These are phyloP conservation scores for Ophidiomyces ophidiicola DNA, from an alignment of 2,329 filamentous ascomycete genomes.

Conservation along the genomic window DNA sequence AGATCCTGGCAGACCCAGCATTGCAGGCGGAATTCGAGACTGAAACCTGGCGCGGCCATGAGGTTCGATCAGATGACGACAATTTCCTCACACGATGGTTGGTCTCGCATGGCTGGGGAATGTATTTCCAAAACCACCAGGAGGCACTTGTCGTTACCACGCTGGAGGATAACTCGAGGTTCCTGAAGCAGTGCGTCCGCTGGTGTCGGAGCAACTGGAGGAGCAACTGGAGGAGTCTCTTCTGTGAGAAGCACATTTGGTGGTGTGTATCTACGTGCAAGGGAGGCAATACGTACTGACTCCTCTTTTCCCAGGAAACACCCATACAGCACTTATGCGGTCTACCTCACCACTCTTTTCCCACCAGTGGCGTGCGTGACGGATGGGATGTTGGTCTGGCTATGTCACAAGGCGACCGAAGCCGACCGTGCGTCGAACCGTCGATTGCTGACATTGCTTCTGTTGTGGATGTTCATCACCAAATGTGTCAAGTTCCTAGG, in stretches of 20 bases:
- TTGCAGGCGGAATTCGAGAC: constrained; percentile 70
- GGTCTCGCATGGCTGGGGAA: constrained; percentile 71
- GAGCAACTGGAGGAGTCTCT: constrained; percentile 73
- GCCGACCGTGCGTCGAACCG: constrained; percentile 39
- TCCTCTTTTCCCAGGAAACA: constrained; percentile 48
- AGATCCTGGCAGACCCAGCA: constrained; percentile 64
- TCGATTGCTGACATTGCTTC: constrained; percentile 42
- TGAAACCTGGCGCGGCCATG: constrained; percentile 57
- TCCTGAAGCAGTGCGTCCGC: constrained; percentile 71
- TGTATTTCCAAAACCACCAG: constrained; percentile 72
- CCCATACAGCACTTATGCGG: constrained; percentile 73
- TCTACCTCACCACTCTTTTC: constrained; percentile 73
- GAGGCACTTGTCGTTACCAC: constrained; percentile 79
- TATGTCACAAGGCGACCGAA: constrained; percentile 52
- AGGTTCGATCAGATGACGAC: constrained; percentile 80
- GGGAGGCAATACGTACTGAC: constrained; percentile 4
- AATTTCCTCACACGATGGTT: constrained; percentile 88
- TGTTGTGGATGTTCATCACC: constrained; percentile 62
- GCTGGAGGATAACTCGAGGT: constrained; percentile 67
- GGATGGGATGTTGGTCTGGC: constrained; percentile 55
- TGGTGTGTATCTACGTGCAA: constrained; percentile 54
- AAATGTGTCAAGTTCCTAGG: constrained; percentile 75
- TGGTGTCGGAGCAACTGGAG: constrained; percentile 91
- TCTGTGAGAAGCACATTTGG: constrained; percentile 63
- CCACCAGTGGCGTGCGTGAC: constrained; percentile 61